Evolutionary conservation across 2,329 filamentous ascomycete species (phyloP), one percentile per base, ranked within the genome.

Genomic region (Pseudogymnoascus sp.): DNA sequence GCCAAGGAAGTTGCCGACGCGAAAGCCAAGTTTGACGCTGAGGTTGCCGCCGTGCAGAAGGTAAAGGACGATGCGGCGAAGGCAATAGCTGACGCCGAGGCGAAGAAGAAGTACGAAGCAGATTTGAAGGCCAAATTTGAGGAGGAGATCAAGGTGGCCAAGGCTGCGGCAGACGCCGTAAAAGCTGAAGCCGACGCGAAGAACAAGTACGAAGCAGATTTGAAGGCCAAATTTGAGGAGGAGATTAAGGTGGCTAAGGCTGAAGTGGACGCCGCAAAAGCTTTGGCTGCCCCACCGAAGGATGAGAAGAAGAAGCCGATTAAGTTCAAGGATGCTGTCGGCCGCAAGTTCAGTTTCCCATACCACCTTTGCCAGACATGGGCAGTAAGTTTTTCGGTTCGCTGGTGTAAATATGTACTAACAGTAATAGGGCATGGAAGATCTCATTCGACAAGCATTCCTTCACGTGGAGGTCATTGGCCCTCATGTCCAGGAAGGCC

Each of bases 321-420:
- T 74, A 88, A 87, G 69, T 96, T 96, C 78, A 96, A 96, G 76
- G 93, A 97, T 73, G 92, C 92, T 0, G 86, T 97, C 14, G 90
- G 91, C 34, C 84, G 93, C 68, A 96, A 96, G 75, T 97, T 96
- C 74, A 95, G 86, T 76, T 96, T 97, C 72, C 93, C 93, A 1
- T 96, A 88, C 76, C 85, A 93, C 67, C 75, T 96, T 31, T 96
- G 92, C 75, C 85, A 86, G 71, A 95, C 87, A 2, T 96, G 91
- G 91, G 79, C 81, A 78, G 90, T 93, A 84, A 73, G 85, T 82
- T 29, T 16, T 14, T 42, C 6, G 60, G 29, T 59, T 37, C 29
- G 36, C 12, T 57, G 42, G 40, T 21, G 10, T 40, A 21, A n/a
- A 61, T 67, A 36, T 69, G 76, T 68, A 76, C 66, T 6, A 34